Evolutionary conservation across 805 yeast species (phyloP).

Genomic region (Metschnikowia lochheadii): DNA sequence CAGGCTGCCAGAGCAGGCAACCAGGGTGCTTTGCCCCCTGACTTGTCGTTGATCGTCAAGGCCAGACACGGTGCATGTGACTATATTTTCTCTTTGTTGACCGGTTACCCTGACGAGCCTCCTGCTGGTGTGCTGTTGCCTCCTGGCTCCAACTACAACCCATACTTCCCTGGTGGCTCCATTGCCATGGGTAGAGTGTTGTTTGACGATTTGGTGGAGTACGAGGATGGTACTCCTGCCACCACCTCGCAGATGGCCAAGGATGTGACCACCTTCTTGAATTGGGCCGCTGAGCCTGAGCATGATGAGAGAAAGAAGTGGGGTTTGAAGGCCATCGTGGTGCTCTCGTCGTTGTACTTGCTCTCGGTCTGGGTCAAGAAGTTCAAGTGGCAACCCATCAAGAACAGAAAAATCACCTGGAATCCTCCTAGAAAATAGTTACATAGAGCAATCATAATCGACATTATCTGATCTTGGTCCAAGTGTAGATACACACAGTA

Average conservation of each 20-base stretch:
- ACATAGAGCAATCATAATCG: slow-evolving; percentile 2
- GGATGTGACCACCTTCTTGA: slow-evolving; percentile 91
- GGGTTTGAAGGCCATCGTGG: slow-evolving; percentile 88
- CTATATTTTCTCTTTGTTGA: slow-evolving; percentile 88
- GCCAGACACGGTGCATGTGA: slow-evolving; percentile 99
- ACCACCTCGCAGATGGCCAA: slow-evolving; percentile 99
- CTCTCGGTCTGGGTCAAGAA: slow-evolving; percentile 88
- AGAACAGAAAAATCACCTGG: slow-evolving; percentile 90
- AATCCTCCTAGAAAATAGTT: slow-evolving; percentile 74
- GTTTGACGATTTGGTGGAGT: slow-evolving; percentile 96
- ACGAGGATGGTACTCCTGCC: slow-evolving; percentile 98
- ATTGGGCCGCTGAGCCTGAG: slow-evolving; percentile 99
- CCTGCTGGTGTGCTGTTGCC: slow-evolving; percentile 96
- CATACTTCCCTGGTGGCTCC: slow-evolving; percentile 99
- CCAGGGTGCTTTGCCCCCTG: slow-evolving; percentile 99
- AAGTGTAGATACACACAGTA: too few relatives aligned
- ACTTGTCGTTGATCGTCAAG: slow-evolving; percentile 92
- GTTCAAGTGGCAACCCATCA: slow-evolving; percentile 96
- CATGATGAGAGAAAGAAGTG: slow-evolving; percentile 96
- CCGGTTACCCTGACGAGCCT: slow-evolving; percentile 98
- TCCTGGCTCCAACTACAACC: slow-evolving; percentile 95
- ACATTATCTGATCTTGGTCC: not conserved
- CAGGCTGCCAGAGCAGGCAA: slow-evolving; percentile 99
- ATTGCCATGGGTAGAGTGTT: slow-evolving; percentile 99
- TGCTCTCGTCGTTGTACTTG: slow-evolving; percentile 74